Base-by-base conservation (phyloP, 1,284 basidiomycete species). In the Ganoderma leucocontextum region DNA sequence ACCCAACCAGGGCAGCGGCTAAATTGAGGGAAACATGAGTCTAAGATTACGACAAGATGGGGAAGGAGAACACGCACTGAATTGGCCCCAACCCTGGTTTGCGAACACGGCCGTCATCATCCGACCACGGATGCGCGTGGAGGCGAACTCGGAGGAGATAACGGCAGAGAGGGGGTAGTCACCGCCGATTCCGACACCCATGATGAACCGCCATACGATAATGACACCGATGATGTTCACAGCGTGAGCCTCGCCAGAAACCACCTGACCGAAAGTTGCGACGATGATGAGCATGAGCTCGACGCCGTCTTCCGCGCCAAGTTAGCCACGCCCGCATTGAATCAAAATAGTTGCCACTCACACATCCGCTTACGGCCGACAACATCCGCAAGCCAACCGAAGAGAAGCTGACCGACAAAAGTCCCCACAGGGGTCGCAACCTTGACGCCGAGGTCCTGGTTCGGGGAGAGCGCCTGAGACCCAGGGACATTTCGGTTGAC, bases 361-460 rank as follows among this genome's bases (percentile, higher is more conserved):
- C 82, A 85, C 80, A 85, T 84, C 13, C 80, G 76, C 78, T 89
- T 89, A 55, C 89, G 83, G 62, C 88, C 88, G 42, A 86, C 72
- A 33, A 82, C 62, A 75, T 90, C 88, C 0, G 86, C 88, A 35
- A 89, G 79, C 82, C 83, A 85, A 35, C 85, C 89, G 72, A 89
- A 89, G 47, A 87, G 60, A 53, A 89, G 68, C 73, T 89, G 87
- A 39, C 91, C 91, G 53, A 89, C 75, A 61, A 92, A 76, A 29
- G 86, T 91, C 19, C 89, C 89, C 52, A 89, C 81, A 33, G 88
- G 89, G 0, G 86, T 90, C 0, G 93, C 90, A n/a, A 91, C 90
- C 79, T 95, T 95, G 80, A 95, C 80, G 66, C 92, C 91, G 36
- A 94, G 87, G 73, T 91, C 87, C 76, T 94, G 90, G 74, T 89